Evolutionary conservation across 2,329 filamentous ascomycete species (phyloP).

Genomic region (Venturia aucupariae): DNA sequence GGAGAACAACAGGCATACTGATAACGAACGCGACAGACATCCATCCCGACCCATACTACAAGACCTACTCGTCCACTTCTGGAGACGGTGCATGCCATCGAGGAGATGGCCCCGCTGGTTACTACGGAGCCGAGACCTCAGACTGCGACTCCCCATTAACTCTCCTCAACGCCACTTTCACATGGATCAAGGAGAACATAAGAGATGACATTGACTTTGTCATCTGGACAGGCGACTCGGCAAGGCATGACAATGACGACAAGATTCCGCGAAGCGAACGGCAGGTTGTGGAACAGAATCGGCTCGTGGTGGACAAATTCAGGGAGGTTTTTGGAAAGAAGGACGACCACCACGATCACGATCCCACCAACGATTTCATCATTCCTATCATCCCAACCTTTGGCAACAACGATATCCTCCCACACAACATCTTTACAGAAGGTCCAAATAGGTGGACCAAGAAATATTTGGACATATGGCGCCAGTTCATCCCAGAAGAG

Average conservation of each 20-base stretch:
- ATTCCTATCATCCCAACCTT: conserved; percentile 84
- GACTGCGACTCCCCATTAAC: conserved; percentile 79
- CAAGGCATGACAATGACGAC: conserved; percentile 82
- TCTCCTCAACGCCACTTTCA: conserved; percentile 79
- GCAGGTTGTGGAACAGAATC: conserved; percentile 72
- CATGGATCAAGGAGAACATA: conserved; percentile 74
- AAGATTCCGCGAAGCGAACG: conserved; percentile 62
- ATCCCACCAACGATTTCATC: conserved; percentile 49
- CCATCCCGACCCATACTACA: conserved; percentile 85
- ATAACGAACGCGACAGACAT: conserved; percentile 53
- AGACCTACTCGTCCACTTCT: conserved; percentile 62
- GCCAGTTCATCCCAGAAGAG: conserved; percentile 78
- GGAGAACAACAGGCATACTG: neutral
- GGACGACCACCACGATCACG: conserved; percentile 38
- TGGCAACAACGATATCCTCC: conserved; percentile 95
- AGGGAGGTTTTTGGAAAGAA: conserved; percentile 57
- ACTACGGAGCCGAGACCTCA: conserved; percentile 75
- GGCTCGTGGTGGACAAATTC: conserved; percentile 67
- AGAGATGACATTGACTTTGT: conserved; percentile 79
- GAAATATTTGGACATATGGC: conserved; percentile 71
- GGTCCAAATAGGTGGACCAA: conserved; percentile 84
- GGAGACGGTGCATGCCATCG: conserved; percentile 68
- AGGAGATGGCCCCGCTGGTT: conserved; percentile 64
- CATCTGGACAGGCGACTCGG: conserved; percentile 86
- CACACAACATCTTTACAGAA: conserved; percentile 82